A percentile compares a stretch with the other conserved stretches of the same genome.
Conservation (phyloP, 2,329 filamentous ascomycete species). For the Clonostachys rhizophaga region DNA sequence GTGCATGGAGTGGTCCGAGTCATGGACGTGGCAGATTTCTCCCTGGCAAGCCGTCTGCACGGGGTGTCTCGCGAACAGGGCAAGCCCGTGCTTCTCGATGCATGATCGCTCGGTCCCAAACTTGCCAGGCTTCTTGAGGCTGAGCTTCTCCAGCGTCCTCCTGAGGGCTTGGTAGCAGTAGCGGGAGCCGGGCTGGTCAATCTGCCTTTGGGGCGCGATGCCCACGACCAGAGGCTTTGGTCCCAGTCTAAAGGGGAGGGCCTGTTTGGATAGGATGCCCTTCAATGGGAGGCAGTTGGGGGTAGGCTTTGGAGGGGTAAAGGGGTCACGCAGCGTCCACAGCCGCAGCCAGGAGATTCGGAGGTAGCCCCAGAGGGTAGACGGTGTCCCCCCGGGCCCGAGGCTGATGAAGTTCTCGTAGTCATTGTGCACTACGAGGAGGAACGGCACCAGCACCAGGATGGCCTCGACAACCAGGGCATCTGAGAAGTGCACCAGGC, state of each 20-base stretch:
- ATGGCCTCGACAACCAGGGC: slow-evolving; percentile 41
- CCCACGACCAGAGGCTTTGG: slow-evolving; percentile 64
- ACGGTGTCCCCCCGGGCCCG: slow-evolving; percentile 75
- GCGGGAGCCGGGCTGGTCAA: slow-evolving; percentile 57
- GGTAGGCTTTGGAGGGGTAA: slow-evolving; percentile 50
- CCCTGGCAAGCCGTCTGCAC: slow-evolving; percentile 69
- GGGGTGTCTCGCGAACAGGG: slow-evolving; percentile 64
- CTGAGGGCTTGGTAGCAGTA: slow-evolving; percentile 52
- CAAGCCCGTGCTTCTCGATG: slow-evolving; percentile 78
- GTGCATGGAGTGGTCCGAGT: slow-evolving; percentile 72
- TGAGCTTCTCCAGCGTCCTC: slow-evolving; percentile 46
- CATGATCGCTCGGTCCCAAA: slow-evolving; percentile 65
- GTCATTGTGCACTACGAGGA: slow-evolving; percentile 59
- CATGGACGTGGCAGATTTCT: slow-evolving; percentile 80
- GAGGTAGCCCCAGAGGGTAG: slow-evolving; percentile 68
- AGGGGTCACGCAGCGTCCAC: slow-evolving; percentile 68
- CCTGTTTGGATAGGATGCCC: slow-evolving; percentile 50
- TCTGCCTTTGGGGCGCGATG: slow-evolving; percentile 78
- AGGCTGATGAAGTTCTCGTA: slow-evolving; percentile 73
- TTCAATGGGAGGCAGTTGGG: slow-evolving; percentile 42
- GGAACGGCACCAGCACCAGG: slow-evolving; percentile 41
- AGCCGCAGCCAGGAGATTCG: slow-evolving; percentile 68
- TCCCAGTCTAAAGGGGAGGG: slow-evolving; percentile 58
- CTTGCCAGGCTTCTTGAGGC: slow-evolving; percentile 31
- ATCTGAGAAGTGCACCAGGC: slow-evolving; percentile 46